Base-by-base conservation (phyloP, 345 rosid species). In the Salix caprea region DNA sequence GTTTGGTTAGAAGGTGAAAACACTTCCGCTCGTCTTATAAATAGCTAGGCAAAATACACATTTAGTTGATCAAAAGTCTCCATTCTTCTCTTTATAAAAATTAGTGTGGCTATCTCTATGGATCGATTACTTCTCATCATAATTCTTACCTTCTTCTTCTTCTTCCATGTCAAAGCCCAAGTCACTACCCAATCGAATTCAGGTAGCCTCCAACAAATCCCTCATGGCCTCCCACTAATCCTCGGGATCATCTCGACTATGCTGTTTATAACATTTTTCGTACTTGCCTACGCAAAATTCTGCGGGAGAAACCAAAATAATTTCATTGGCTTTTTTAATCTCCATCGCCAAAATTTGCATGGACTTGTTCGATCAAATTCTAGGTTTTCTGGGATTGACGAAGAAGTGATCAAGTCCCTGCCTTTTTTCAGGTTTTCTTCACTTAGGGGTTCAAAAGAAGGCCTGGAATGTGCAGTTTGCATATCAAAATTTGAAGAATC, bases 381-480 rank as follows among this genome's bases (percentile, higher is more conserved):
- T 23, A 79, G 87, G 39, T 77, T 78, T 69, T 88, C 89, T 0
- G 89, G 89, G 52, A 76, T 88, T 24, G 91, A 86, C 69, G 69
- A 64, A 71, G 67, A 65, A 4, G 78, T 76, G 30, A 81, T 88
- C 8, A 79, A 82, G 61, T 82, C 84, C 0, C 81, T 88, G 11
- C 89, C 89, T 5, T 78, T 82, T 77, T 88, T 88, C 81, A 76
- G 77, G 79, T 86, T 84, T 81, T 78, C 82, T 26, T 84, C 86
- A 10, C 86, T 86, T 2, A 74, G 61, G 39, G 89, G 89, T 16
- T 82, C 85, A 0, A 86, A 81, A 77, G 81, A 84, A 71, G 90
- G 90, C 52, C 76, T 86, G 4, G 87, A 88, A 67, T 86, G 89
- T 6, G 81, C 86, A 4, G 85, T 84, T 16, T 88, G 87, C 80